Evolutionary conservation across 768 basidiomycete species (phyloP).

Genomic region (Rhizopogon roseolus): DNA sequence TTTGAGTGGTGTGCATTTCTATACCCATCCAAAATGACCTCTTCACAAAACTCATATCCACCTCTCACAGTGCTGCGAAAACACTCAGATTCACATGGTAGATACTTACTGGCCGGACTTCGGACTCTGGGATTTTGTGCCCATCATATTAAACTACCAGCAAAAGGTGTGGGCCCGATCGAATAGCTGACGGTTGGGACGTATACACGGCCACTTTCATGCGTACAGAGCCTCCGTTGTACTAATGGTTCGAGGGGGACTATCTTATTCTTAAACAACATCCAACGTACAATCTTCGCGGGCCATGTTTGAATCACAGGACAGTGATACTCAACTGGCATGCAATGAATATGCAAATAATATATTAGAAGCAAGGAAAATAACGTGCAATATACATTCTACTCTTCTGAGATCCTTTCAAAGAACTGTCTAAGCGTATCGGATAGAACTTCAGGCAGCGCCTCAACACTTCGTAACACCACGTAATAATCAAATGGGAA

Average conservation of each 20-base stretch:
- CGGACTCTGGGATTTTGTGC: conserved; percentile 79
- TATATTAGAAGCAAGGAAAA: neutral
- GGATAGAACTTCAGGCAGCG: conserved; percentile 84
- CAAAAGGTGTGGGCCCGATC: conserved; percentile 42
- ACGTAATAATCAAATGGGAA: conserved; percentile 99
- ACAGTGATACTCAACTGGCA: neutral
- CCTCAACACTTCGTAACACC: conserved; percentile 86
- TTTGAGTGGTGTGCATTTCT: conserved; percentile 20
- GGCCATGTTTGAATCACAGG: too few relatives aligned
- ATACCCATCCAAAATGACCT: neutral
- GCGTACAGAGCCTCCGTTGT: too few relatives aligned
- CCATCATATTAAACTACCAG: conserved; percentile 87
- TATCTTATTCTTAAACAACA: too few relatives aligned
- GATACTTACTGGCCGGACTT: conserved; percentile 92
- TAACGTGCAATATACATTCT: conserved; percentile 13
- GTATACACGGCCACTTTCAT: too few relatives aligned
- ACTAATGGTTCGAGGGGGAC: too few relatives aligned
- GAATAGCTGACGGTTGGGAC: conserved; percentile 28
- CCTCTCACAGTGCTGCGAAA: conserved; percentile 60
- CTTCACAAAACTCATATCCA: neutral
- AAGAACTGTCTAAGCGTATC: conserved; percentile 91
- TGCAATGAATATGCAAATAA: neutral
- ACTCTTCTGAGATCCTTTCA: conserved; percentile 74
- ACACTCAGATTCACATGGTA: conserved; percentile 86
- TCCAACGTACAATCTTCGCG: too few relatives aligned